Percentiles rank a stretch among this genome's conserved stretches.
These are phyloP conservation scores for Penicillium pancosmium DNA, from an alignment of 495 filamentous ascomycete genomes.

Conservation along the genomic window DNA sequence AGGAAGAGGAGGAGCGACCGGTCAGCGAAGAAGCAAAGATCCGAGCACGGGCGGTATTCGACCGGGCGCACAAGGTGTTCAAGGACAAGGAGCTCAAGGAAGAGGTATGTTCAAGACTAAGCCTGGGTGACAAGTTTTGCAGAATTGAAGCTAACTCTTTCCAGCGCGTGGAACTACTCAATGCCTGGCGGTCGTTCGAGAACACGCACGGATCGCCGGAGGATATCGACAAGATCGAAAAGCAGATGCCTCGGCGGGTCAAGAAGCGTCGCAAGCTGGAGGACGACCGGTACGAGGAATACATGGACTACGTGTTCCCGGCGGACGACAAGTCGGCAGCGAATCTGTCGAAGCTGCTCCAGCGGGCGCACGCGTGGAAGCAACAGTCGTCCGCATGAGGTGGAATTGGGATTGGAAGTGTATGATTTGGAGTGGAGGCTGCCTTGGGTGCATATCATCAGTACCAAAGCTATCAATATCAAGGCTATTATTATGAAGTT, in stretches of 20 bases:
- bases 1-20: conserved; percentile 64
- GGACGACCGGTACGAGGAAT: conserved; percentile 96
- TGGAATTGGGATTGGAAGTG: not conserved
- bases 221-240: conserved; percentile 82
- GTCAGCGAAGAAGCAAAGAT: conserved; percentile 82
- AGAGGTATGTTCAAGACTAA: conserved; percentile 56
- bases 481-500: not conserved
- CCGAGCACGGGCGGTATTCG: conserved; percentile 81
- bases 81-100: conserved; percentile 93
- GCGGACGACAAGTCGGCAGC: conserved; percentile 89
- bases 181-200: conserved; percentile 91
- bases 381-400: conserved; percentile 53
- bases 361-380: conserved; percentile 90
- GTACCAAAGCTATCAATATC: not conserved
- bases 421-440: not conserved
- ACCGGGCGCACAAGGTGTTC: conserved; percentile 83
- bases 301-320: conserved; percentile 96
- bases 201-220: conserved; percentile 74
- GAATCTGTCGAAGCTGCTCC: conserved; percentile 79
- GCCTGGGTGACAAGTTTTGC: not conserved
- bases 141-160: conserved; percentile 30
- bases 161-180: conserved; percentile 80
- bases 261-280: conserved; percentile 95
- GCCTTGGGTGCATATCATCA: no score
- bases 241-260: conserved; percentile 89